These are phyloP conservation scores for Epichloe festucae DNA, from an alignment of 2,329 filamentous ascomycete genomes.

Conservation along the genomic window DNA sequence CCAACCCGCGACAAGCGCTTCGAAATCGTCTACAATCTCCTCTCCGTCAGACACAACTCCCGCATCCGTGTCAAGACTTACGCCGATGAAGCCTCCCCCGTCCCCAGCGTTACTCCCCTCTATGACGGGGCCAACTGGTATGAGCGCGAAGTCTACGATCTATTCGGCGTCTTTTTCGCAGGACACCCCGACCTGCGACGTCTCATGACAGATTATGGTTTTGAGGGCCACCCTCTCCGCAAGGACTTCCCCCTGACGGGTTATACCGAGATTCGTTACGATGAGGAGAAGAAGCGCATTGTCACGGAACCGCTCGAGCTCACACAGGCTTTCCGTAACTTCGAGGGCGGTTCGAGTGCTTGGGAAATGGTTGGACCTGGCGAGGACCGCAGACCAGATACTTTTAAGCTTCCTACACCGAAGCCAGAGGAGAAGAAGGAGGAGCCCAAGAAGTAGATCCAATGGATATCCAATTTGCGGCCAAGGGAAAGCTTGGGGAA, in stretches of 20 bases:
- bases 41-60: conserved; percentile 91
- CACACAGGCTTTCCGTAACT: conserved; percentile 97
- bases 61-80: conserved; percentile 98
- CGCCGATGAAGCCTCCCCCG: conserved; percentile 91
- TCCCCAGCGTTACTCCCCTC: conserved; percentile 76
- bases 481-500: background rate
- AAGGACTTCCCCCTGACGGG: conserved; percentile 98
- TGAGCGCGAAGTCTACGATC: conserved; percentile 92
- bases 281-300: conserved; percentile 99
- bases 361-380: conserved; percentile 58
- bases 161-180: conserved; percentile 94
- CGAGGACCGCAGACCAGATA: conserved; percentile 66
- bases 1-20: conserved; percentile 92
- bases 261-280: conserved; percentile 95
- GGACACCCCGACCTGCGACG: conserved; percentile 89
- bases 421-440: conserved; percentile 90
- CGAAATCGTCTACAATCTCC: conserved; percentile 94
- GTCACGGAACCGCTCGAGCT: conserved; percentile 95
- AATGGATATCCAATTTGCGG: background rate
- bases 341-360: conserved; percentile 71
- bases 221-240: conserved; percentile 90
- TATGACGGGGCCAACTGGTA: conserved; percentile 98
- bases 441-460: conserved; percentile 75
- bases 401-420: conserved; percentile 86
- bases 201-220: conserved; percentile 99